Conservation (phyloP, 2,329 filamentous ascomycete species). For the Chalaropsis thielavioides region DNA sequence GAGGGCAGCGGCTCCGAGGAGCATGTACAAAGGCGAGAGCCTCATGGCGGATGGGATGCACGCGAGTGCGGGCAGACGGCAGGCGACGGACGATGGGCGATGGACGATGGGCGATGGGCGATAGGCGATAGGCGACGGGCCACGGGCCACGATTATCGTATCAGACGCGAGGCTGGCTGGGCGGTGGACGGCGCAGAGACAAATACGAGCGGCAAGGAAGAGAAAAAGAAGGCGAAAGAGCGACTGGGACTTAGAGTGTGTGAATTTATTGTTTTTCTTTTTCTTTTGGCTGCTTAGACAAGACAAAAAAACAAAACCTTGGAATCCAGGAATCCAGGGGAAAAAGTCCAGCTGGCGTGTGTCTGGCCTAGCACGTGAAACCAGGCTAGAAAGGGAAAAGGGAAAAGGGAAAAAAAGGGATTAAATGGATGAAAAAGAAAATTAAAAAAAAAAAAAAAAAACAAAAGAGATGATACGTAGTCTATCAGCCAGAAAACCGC, state of each 20-base stretch:
- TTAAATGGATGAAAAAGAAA: conserved; percentile 18
- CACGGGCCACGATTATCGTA: no score
- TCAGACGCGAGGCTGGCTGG: no score
- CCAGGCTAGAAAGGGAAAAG: conserved; percentile 11
- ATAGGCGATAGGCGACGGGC: no score
- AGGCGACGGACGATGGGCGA: no score
- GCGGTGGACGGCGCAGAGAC: no score
- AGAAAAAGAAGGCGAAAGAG: no score
- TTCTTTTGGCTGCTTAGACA: no score
- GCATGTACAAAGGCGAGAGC: conserved; percentile 31
- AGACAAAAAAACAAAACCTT: background rate
- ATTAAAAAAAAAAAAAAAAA: conserved; percentile 11
- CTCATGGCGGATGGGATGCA: conserved; percentile 28
- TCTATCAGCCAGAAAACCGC: background rate
- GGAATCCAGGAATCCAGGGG: conserved; percentile 2
- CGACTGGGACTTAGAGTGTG: no score
- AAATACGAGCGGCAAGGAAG: no score
- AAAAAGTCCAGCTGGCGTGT: background rate
- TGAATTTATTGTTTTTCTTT: no score
- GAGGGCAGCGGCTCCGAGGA: conserved; percentile 33
- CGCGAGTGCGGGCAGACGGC: background rate
- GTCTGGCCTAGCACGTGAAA: background rate
- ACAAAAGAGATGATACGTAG: background rate
- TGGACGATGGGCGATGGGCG: no score
- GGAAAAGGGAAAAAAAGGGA: conserved; percentile 19